phyloP scores from a whole-genome alignment of 306 rosid species.

The Macrotyloma uniflorum region DNA sequence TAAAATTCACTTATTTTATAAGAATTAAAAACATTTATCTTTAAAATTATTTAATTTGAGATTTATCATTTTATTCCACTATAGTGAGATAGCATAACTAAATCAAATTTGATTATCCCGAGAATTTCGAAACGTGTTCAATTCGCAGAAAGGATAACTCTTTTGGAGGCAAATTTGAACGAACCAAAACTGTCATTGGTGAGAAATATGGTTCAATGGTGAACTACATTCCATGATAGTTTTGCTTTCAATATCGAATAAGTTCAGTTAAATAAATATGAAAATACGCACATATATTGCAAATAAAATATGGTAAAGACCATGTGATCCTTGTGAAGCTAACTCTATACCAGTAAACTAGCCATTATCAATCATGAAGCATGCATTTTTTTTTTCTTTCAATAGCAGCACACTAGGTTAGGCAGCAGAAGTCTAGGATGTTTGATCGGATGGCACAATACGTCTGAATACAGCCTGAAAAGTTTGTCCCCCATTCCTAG shows the following conservation, averaged over 20 bases:
- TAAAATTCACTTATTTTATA: no score
- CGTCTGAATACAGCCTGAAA: conserved; percentile 82
- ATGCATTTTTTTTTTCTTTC: background rate
- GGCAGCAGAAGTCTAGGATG: conserved; percentile 29
- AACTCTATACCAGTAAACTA: background rate
- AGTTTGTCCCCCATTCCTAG: conserved; percentile 90
- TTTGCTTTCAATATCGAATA: background rate
- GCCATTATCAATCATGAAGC: background rate
- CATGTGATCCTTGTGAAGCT: background rate
- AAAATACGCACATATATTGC: conserved; percentile 18
- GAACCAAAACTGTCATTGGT: conserved; percentile 13
- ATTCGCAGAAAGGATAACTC: background rate
- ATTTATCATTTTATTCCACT: background rate
- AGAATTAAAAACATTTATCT: no score
- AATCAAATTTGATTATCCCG: background rate
- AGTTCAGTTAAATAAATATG: conserved; percentile 23
- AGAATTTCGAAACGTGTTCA: conserved; percentile 5
- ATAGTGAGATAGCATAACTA: background rate
- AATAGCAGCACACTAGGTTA: background rate
- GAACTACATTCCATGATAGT: background rate
- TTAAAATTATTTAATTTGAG: background rate
- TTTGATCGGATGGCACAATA: conserved; percentile 49
- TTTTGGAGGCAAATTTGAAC: background rate
- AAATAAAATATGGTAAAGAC: conserved; percentile 16
- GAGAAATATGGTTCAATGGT: background rate